These are phyloP conservation scores for Aspergillus unguis DNA, from an alignment of 2,329 filamentous ascomycete genomes.

Conservation along the genomic window DNA sequence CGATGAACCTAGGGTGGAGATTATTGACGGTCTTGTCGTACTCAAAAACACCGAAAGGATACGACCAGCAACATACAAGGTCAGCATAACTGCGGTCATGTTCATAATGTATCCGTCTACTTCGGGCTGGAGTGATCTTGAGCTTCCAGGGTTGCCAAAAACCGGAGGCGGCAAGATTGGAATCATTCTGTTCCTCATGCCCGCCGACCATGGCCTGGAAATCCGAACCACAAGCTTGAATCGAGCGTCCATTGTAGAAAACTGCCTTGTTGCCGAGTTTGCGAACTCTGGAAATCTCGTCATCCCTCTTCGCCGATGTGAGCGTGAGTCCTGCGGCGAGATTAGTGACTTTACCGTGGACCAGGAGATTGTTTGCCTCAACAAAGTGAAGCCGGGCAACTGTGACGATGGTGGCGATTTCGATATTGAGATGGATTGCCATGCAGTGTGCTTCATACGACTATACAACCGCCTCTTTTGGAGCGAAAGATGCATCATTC, in stretches of 20 bases:
- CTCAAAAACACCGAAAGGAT: slow-evolving; percentile 16
- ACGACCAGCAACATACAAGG: slow-evolving; percentile 19
- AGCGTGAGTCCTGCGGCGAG: slow-evolving; percentile 26
- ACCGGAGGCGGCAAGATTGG: slow-evolving; percentile 24
- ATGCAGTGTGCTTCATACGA: slow-evolving; percentile 28
- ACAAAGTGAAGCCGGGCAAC: not conserved
- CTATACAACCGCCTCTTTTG: slow-evolving; percentile 29
- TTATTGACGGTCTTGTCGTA: slow-evolving; percentile 19
- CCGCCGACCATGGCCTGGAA: slow-evolving; percentile 27
- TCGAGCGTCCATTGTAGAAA: slow-evolving; percentile 25
- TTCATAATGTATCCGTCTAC: slow-evolving; percentile 16
- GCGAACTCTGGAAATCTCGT: slow-evolving; percentile 20
- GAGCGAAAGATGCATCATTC: slow-evolving; percentile 30
- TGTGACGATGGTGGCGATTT: not conserved
- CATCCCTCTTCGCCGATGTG: slow-evolving; percentile 27
- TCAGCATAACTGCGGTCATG: slow-evolving; percentile 19
- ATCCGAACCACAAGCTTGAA: slow-evolving; percentile 27
- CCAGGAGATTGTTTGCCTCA: slow-evolving; percentile 20
- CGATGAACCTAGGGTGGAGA: slow-evolving; percentile 15
- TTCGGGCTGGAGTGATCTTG: slow-evolving; percentile 27
- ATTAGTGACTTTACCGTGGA: slow-evolving; percentile 30
- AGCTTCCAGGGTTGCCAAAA: slow-evolving; percentile 29
- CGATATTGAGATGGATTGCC: slow-evolving; percentile 22
- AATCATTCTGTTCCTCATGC: slow-evolving; percentile 28
- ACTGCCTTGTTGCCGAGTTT: slow-evolving; percentile 33